phyloP scores from a whole-genome alignment of 495 filamentous ascomycete species.

The Xylaria longipes region DNA sequence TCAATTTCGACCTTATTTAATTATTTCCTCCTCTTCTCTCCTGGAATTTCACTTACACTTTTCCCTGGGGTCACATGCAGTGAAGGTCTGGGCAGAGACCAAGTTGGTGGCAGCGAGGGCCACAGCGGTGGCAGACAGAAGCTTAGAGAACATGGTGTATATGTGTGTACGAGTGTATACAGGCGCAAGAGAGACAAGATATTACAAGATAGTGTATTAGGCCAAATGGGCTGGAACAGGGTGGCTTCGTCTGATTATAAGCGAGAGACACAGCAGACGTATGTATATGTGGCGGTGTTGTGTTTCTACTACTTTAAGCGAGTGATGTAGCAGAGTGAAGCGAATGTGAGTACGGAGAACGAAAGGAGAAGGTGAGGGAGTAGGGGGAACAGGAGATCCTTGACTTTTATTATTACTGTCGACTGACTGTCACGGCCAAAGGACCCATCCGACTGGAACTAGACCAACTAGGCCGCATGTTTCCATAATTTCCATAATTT shows the following conservation, averaged over 20 bases:
- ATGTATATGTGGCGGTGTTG: conserved; percentile 11
- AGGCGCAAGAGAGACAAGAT: conserved; percentile 1
- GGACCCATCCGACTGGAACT: conserved; percentile 12
- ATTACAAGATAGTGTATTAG: conserved; percentile 18
- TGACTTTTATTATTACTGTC: conserved; percentile 12
- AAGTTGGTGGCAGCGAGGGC: conserved; percentile 51
- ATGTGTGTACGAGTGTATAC: neutral
- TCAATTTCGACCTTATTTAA: neutral
- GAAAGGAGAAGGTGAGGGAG: conserved; percentile 12
- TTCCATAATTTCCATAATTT: conserved; percentile 14
- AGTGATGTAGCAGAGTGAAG: conserved; percentile 23
- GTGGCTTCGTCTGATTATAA: conserved; percentile 19
- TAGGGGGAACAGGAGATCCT: conserved; percentile 5
- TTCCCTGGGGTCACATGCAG: conserved; percentile 74
- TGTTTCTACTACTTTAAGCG: conserved; percentile 27
- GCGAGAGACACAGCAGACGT: conserved; percentile 20
- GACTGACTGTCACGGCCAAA: neutral
- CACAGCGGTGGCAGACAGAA: conserved; percentile 45
- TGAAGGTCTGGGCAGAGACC: conserved; percentile 75
- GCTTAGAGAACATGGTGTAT: conserved; percentile 50
- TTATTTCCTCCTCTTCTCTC: neutral
- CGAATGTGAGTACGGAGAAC: neutral
- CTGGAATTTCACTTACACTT: conserved; percentile 57
- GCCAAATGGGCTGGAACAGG: conserved; percentile 1
- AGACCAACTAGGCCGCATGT: conserved; percentile 14